Evolutionary conservation across 2,329 filamentous ascomycete species (phyloP).

Genomic region (Clonostachys rhizophaga): DNA sequence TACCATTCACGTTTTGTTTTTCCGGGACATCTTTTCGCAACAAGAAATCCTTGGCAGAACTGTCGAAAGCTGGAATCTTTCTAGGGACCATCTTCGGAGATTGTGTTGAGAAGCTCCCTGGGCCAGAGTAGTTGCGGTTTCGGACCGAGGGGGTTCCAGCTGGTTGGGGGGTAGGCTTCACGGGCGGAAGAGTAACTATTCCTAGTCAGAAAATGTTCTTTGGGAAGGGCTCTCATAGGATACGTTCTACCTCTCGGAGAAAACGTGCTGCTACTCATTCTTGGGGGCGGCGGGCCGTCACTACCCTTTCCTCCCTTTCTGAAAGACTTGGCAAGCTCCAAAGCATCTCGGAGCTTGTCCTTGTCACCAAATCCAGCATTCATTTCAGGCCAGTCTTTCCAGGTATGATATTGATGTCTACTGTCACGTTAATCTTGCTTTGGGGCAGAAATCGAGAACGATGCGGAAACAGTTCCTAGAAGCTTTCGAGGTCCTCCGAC

Average conservation of each 20-base stretch:
- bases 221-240: not conserved
- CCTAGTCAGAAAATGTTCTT: not conserved
- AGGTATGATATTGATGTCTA: no score
- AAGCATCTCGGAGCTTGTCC: conserved; percentile 16
- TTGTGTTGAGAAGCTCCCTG: not conserved
- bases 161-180: not conserved
- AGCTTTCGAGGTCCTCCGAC: no score
- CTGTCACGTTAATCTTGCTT: no score
- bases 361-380: conserved; percentile 11
- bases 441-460: no score
- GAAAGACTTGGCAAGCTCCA: conserved; percentile 16
- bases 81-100: no score
- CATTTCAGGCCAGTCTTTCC: not conserved
- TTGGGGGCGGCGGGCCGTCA: not conserved
- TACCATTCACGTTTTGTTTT: no score
- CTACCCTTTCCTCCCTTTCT: conserved; percentile 5
- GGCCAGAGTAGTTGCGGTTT: not conserved
- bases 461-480: no score
- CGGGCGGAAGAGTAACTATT: not conserved
- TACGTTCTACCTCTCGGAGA: not conserved
- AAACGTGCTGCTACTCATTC: not conserved
- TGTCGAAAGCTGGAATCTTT: no score
- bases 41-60: no score
- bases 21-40: no score
- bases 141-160: not conserved